A percentile compares a stretch with the other conserved stretches of the same genome.
Conservation (phyloP, 2,329 filamentous ascomycete species). For the Penicillium nordicum region DNA sequence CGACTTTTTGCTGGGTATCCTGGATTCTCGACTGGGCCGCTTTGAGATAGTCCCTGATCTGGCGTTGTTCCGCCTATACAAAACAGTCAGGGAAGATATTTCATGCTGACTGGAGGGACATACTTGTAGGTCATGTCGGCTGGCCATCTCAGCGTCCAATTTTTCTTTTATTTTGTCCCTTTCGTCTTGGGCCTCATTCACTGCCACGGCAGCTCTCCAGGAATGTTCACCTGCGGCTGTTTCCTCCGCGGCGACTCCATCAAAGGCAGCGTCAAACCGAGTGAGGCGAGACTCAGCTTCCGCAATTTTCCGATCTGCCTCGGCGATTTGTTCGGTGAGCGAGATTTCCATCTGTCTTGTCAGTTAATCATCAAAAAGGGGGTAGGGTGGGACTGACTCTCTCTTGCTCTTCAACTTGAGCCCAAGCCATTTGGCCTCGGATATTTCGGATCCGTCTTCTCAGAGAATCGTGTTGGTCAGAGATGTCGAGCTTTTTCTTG, state of each 20-base stretch:
- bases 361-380: slow-evolving; percentile 1
- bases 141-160: slow-evolving; percentile 53
- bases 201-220: slow-evolving; percentile 43
- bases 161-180: slow-evolving; percentile 50
- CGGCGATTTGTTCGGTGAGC: slow-evolving; percentile 36
- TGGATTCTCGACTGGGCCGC: slow-evolving; percentile 46
- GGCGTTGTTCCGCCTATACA: slow-evolving; percentile 59
- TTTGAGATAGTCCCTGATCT: slow-evolving; percentile 59
- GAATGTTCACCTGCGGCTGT: slow-evolving; percentile 44
- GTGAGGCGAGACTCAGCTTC: slow-evolving; percentile 44
- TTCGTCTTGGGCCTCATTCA: slow-evolving; percentile 47
- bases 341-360: slow-evolving; percentile 31
- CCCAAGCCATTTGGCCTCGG: slow-evolving; percentile 74
- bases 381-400: slow-evolving; percentile 31
- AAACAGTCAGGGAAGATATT: slow-evolving; percentile 1
- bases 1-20: slow-evolving; percentile 46
- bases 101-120: neutral
- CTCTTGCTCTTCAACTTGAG: slow-evolving; percentile 77
- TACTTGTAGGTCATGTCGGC: slow-evolving; percentile 54
- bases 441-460: slow-evolving; percentile 59
- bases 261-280: slow-evolving; percentile 47
- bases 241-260: slow-evolving; percentile 38
- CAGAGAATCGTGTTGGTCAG: slow-evolving; percentile 64
- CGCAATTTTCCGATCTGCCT: slow-evolving; percentile 48
- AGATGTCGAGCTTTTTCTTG: slow-evolving; percentile 60